Evolutionary conservation across 352 stramenopile species (phyloP), one percentile per base, ranked within the genome.

Genomic region (Phytopythium boreale): DNA sequence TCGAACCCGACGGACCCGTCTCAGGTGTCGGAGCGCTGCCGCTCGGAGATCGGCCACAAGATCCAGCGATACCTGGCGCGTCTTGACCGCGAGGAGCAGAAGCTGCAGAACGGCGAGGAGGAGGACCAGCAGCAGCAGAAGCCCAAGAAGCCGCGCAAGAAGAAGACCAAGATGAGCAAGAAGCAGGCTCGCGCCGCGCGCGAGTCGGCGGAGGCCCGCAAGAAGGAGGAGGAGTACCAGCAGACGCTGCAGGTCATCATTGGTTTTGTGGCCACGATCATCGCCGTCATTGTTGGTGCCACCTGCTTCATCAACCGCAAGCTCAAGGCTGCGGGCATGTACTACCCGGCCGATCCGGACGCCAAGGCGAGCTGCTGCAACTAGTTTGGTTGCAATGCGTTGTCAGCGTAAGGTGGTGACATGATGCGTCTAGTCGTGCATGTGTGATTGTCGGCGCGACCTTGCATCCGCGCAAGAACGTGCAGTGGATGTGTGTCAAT

Each of bases 301-400:
- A 82, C 84, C 37, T 92, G 77, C 64, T 70, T 86, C 70, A 90
- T 93, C 62, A 92, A 92, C 72, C 81, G 86, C 69, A 95, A 95
- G 75, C 82, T 93, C 59, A 93, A 93, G 75, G 72, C 68, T 14
- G 84, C 82, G 19, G 84, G 84, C 29, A 88, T 93, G 73, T 93
- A 93, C 79, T 90, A 87, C 61, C 75, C 84, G 3, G 62, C 76
- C 1, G 70, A 90, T 57, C 80, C 83, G 11, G 66, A 77, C 8
- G 81, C 65, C 37, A 86, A 85, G 66, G 71, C 81, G 0, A 75
- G 73, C 27, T 89, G 86, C 75, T 88, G 85, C 67, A 67, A 76
- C 56, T 82, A 77, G 50, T 34, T 29, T 17, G 37, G n/a, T n/a
- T 14, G 34, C 22, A 31, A 24, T 26, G 39, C 1, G 17, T 14